phyloP scores from a whole-genome alignment of 176 grass and related monocot species.

The Raddia distichophylla region DNA sequence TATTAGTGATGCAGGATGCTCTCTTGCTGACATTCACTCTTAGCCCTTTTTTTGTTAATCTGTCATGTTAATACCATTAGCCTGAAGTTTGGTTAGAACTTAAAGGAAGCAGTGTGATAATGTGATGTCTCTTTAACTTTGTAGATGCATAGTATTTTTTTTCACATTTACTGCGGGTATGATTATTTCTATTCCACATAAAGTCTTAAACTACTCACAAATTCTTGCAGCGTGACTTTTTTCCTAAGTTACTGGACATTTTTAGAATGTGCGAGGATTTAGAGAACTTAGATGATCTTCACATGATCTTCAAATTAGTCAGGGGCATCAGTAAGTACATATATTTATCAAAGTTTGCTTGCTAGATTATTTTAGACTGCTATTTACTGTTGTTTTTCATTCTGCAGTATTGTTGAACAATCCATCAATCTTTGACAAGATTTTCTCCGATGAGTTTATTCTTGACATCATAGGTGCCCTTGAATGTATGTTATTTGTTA shows the following conservation, averaged over 20 bases:
- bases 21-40: slow-evolving; percentile 21
- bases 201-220: slow-evolving; percentile 34
- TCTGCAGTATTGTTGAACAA: slow-evolving; percentile 93
- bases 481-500: slow-evolving; percentile 77
- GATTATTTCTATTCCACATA: slow-evolving; percentile 20
- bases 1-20: slow-evolving; percentile 17
- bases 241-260: slow-evolving; percentile 85
- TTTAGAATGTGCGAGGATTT: slow-evolving; percentile 99
- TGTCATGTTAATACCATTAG: not conserved
- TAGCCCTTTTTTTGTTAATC: slow-evolving; percentile 23
- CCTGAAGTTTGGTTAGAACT: slow-evolving; percentile 6
- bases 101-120: slow-evolving; percentile 17
- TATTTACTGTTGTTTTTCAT: slow-evolving; percentile 48
- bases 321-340: slow-evolving; percentile 91
- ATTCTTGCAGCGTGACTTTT: slow-evolving; percentile 80
- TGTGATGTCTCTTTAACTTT: not conserved
- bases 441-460: slow-evolving; percentile 93
- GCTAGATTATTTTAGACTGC: slow-evolving; percentile 14
- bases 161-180: slow-evolving; percentile 37
- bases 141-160: slow-evolving; percentile 12
- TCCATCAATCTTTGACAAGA: slow-evolving; percentile 82
- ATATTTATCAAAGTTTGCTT: slow-evolving; percentile 33
- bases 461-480: slow-evolving; percentile 95
- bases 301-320: slow-evolving; percentile 96
- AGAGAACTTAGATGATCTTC: slow-evolving; percentile 90